Evolutionary conservation across 495 filamentous ascomycete genomes (phyloP).

Genomic region (Aspergillus nanangensis): DNA sequence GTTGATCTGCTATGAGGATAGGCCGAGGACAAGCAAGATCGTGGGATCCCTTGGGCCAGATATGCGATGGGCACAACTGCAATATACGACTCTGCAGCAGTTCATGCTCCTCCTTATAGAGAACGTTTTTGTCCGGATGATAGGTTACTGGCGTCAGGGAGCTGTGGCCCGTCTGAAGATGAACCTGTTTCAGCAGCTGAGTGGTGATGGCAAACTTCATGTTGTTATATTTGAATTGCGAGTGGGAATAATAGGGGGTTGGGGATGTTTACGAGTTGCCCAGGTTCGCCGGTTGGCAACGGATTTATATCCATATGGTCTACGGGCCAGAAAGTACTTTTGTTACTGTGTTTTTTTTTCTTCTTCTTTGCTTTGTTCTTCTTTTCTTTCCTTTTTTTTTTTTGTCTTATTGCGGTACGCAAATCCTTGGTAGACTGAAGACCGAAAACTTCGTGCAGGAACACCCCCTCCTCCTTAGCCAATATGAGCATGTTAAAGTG

Average conservation of each 20-base stretch:
- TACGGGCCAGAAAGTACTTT: neutral
- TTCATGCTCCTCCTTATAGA: neutral
- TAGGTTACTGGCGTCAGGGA: neutral
- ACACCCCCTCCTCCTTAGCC: no score
- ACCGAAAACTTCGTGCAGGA: no score
- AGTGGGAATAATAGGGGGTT: neutral
- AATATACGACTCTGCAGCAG: neutral
- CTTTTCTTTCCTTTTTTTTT: neutral
- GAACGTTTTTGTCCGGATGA: neutral
- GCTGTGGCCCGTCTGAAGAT: neutral
- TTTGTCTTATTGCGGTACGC: no score
- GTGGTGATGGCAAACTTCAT: neutral
- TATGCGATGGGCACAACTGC: neutral
- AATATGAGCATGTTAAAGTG: neutral
- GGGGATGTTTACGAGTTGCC: neutral
- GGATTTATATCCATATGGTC: neutral
- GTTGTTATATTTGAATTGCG: neutral
- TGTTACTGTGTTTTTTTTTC: no score
- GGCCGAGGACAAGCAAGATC: conserved; percentile 10
- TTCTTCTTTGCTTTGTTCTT: no score
- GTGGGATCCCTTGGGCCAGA: conserved; percentile 5
- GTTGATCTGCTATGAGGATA: conserved; percentile 9
- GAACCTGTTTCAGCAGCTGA: neutral
- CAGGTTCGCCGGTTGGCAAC: neutral
- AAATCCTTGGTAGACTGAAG: no score